Base-by-base conservation (phyloP, 495 filamentous ascomycete species). In the Penicillium cinerascens region DNA sequence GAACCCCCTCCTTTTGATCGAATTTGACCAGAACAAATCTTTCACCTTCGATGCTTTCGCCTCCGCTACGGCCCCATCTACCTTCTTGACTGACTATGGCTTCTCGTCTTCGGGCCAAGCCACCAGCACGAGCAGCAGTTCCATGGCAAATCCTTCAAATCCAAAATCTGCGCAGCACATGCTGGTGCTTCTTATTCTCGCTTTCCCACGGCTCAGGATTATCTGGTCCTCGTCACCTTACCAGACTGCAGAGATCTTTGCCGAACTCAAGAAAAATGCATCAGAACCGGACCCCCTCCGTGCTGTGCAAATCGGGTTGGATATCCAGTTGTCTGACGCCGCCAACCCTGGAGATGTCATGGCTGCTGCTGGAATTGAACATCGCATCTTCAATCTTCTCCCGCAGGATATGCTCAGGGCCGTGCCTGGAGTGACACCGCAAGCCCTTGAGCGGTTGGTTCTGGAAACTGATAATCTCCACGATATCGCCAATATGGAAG, bases 201-300 rank as follows among this genome's bases (percentile, higher is more conserved):
- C 95, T 0, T 98, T 97, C 61, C 93, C 93, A 3, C 80, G 82
- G 7, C 78, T 98, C 23, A 85, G 87, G 47, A 86, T 98, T 45
- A 92, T 98, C 55, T 98, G 93, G 93, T 92, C 88, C 8, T 88
- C 84, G 0, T 89, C 83, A 16, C 92, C 93, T 0, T 97, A 96
- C 65, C 92, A 98, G 67, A 97, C 95, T 1, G 93, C 93, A 5
- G 91, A 96, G 72, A 97, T 98, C 54, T 97, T 97, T 67, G 85
- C 89, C 35, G 87, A 91, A 59, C 76, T 98, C 20, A 98, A 98
- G 74, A 88, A 89, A 59, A 83, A 87, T 51, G 84, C 88, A 55
- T 76, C 85, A 4, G 93, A 98, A 71, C 95, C 93, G 1, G 90
- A 98, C 66, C 95, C 95, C 13, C 78, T 96, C 20, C 83, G 81